Evolutionary conservation across 306 rosid genomes (phyloP).

Genomic region (Vigna unguiculata): DNA sequence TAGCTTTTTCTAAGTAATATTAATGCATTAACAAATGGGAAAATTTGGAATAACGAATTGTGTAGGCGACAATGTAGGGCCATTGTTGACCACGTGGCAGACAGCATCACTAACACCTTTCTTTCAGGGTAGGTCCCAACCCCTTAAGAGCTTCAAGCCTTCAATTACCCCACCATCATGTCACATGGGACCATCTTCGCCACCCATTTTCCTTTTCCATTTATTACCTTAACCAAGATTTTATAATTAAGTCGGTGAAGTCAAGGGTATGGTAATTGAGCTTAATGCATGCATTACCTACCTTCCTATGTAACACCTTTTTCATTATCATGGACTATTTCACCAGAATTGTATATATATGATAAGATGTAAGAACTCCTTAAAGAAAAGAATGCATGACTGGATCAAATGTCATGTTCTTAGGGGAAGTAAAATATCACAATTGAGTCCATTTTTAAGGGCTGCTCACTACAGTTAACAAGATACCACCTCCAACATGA

Average conservation of each 20-base stretch:
- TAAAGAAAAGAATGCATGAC: background rate
- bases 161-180: slow-evolving; percentile 49
- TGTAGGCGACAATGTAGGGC: slow-evolving; percentile 77
- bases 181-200: slow-evolving; percentile 65
- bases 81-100: slow-evolving; percentile 94
- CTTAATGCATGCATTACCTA: slow-evolving; percentile 7
- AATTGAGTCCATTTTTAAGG: background rate
- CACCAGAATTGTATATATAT: background rate
- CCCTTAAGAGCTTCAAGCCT: slow-evolving; percentile 20
- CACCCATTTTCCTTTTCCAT: slow-evolving; percentile 43
- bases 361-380: background rate
- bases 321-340: background rate
- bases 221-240: slow-evolving; percentile 29
- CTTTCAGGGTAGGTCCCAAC: slow-evolving; percentile 65
- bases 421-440: slow-evolving; percentile 11
- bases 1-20: slow-evolving; percentile 25
- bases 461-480: background rate
- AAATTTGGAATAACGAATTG: slow-evolving; percentile 35
- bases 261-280: background rate
- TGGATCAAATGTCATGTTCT: background rate
- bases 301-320: no score
- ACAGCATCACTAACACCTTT: slow-evolving; percentile 62
- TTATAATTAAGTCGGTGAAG: background rate
- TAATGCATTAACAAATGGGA: background rate
- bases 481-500: slow-evolving; percentile 29